Evolutionary conservation across 2,329 filamentous ascomycete species (phyloP).

Genomic region (Corinectria fuckeliana): DNA sequence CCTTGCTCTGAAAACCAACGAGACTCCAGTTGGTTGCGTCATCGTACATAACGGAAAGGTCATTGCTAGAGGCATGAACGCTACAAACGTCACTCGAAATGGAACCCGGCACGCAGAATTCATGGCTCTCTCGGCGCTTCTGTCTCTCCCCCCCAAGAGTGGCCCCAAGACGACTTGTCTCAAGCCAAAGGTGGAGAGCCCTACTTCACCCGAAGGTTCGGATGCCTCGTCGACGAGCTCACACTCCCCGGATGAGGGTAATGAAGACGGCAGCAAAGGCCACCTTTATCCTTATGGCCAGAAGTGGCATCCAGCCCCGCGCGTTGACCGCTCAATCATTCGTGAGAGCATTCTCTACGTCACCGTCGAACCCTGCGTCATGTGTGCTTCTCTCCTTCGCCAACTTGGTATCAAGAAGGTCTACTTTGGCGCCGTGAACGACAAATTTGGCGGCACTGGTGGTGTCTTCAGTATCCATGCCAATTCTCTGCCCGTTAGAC

Average conservation of each 20-base stretch:
- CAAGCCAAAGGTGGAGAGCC: slow-evolving; percentile 43
- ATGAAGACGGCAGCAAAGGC: slow-evolving; percentile 60
- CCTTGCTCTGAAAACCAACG: slow-evolving; percentile 81
- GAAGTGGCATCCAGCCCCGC: slow-evolving; percentile 60
- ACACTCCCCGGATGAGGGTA: slow-evolving; percentile 49
- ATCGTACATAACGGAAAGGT: slow-evolving; percentile 81
- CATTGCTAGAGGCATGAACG: slow-evolving; percentile 93
- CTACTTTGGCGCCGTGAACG: slow-evolving; percentile 94
- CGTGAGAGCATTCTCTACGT: slow-evolving; percentile 83
- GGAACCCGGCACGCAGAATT: slow-evolving; percentile 97
- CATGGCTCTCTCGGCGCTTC: slow-evolving; percentile 73
- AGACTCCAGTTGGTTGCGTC: slow-evolving; percentile 96
- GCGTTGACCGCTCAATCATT: slow-evolving; percentile 72
- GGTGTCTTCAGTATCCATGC: slow-evolving; percentile 88
- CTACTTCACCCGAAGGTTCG: slow-evolving; percentile 28
- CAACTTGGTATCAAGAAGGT: slow-evolving; percentile 89
- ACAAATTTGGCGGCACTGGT: slow-evolving; percentile 95
- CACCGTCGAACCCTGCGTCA: slow-evolving; percentile 97
- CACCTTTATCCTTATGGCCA: slow-evolving; percentile 68
- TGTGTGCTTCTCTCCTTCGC: slow-evolving; percentile 92
- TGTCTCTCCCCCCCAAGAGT: slow-evolving; percentile 49
- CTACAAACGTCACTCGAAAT: slow-evolving; percentile 89
- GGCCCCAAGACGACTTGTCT: slow-evolving; percentile 43
- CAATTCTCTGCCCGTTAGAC: slow-evolving; percentile 55
- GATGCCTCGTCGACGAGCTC: slow-evolving; percentile 35